phyloP scores from a whole-genome alignment of 768 basidiomycete genomes.

The Panaeolus papilionaceus region DNA sequence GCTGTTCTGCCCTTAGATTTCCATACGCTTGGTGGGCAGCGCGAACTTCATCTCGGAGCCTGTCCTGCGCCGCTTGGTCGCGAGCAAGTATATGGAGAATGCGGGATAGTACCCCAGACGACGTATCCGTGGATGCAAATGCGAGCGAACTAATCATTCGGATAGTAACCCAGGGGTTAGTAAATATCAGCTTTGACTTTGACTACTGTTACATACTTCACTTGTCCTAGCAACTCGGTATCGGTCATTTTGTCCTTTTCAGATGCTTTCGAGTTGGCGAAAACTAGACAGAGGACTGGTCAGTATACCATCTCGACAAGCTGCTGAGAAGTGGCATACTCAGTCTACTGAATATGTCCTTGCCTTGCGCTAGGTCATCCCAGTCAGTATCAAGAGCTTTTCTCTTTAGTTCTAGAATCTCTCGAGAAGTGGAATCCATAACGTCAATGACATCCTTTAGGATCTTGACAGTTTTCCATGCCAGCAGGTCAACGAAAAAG shows the following conservation, averaged over 20 bases:
- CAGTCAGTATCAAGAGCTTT: conserved; percentile 39
- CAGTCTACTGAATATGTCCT: conserved; percentile 54
- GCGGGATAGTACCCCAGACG: conserved; percentile 42
- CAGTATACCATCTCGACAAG: background rate
- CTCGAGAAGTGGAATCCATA: conserved; percentile 42
- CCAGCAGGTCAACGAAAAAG: conserved; percentile 38
- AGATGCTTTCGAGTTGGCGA: conserved; percentile 37
- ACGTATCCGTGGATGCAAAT: conserved; percentile 50
- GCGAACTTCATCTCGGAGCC: conserved; percentile 41
- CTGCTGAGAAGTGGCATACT: conserved; percentile 19
- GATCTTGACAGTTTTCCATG: conserved; percentile 34
- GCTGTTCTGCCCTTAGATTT: conserved; percentile 42
- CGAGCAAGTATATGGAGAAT: conserved; percentile 39
- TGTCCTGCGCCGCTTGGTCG: conserved; percentile 36
- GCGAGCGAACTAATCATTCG: conserved; percentile 23
- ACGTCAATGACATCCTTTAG: conserved; percentile 39
- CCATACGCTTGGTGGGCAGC: conserved; percentile 28
- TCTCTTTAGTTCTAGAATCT: conserved; percentile 44
- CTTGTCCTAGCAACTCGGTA: conserved; percentile 41
- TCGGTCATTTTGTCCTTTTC: conserved; percentile 39
- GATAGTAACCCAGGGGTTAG: too few species aligned
- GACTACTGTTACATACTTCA: conserved; percentile 28
- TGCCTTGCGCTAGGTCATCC: conserved; percentile 42
- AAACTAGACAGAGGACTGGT: conserved; percentile 30
- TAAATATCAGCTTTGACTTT: too few species aligned